A percentile compares a stretch with the other conserved stretches of the same genome.
Evolutionary conservation across 805 yeast species (phyloP).

Genomic region (Myxozyma mucilagina): DNA sequence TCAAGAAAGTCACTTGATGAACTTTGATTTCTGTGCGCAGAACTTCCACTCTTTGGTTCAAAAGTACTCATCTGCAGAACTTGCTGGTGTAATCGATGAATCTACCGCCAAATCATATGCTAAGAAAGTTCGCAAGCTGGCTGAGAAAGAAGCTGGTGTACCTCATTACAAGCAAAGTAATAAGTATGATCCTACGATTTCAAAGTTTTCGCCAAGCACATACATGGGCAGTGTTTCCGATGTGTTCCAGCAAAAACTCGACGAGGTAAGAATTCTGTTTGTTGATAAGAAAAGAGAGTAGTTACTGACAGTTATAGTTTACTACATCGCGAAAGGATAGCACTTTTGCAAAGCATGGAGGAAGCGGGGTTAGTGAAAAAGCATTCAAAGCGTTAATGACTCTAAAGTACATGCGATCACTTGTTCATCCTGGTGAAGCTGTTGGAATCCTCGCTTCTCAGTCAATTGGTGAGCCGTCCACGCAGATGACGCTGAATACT

Average conservation of each 20-base stretch:
- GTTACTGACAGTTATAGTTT: slow-evolving; percentile 2
- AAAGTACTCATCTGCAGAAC: slow-evolving; percentile 73
- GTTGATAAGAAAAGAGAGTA: no score
- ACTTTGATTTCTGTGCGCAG: slow-evolving; percentile 89
- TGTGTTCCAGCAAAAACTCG: slow-evolving; percentile 77
- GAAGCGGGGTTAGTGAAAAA: slow-evolving; percentile 64
- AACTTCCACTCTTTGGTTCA: slow-evolving; percentile 83
- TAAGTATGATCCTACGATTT: slow-evolving; percentile 85
- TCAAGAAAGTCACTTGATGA: slow-evolving; percentile 89
- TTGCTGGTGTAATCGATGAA: slow-evolving; percentile 72
- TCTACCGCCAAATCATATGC: slow-evolving; percentile 76
- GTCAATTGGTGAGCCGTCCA: slow-evolving; percentile 98
- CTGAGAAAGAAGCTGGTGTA: slow-evolving; percentile 55
- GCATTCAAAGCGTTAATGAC: slow-evolving; percentile 96
- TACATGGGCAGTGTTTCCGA: slow-evolving; percentile 93
- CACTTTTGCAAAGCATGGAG: slow-evolving; percentile 20
- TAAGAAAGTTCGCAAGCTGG: slow-evolving; percentile 75
- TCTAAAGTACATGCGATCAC: slow-evolving; percentile 94
- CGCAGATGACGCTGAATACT: slow-evolving; percentile 97
- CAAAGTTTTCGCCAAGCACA: slow-evolving; percentile 83
- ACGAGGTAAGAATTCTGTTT: slow-evolving; percentile 46
- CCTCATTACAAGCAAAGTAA: slow-evolving; percentile 63
- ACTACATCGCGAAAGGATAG: slow-evolving; percentile 21
- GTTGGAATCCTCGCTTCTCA: slow-evolving; percentile 98
- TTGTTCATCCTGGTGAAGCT: slow-evolving; percentile 94